These are phyloP conservation scores for Paecilomyces formosus DNA, from an alignment of 2,329 filamentous ascomycete species.

Conservation along the genomic window DNA sequence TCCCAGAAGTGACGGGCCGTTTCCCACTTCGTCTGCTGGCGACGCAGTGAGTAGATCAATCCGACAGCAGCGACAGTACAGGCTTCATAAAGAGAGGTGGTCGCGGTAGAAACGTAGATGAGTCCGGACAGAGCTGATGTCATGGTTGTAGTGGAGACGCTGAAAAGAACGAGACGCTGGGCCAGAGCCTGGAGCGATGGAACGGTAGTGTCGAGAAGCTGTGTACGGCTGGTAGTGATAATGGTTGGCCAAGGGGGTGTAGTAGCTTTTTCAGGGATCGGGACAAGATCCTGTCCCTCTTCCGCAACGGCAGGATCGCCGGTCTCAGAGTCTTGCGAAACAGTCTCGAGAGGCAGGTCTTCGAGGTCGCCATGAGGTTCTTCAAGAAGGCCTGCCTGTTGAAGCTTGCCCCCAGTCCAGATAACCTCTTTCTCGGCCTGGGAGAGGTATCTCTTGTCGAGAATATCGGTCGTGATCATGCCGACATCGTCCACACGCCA, in stretches of 20 bases:
- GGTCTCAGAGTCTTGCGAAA: slow-evolving; percentile 1
- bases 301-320: slow-evolving; percentile 9
- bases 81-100: slow-evolving; percentile 49
- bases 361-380: slow-evolving; percentile 2
- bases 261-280: background rate
- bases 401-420: slow-evolving; percentile 70
- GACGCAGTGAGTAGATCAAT: slow-evolving; percentile 48
- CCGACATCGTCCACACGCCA: slow-evolving; percentile 90
- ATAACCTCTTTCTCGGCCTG: slow-evolving; percentile 74
- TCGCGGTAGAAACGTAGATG: slow-evolving; percentile 45
- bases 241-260: slow-evolving; percentile 60
- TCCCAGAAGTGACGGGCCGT: slow-evolving; percentile 46
- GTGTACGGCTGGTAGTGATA: slow-evolving; percentile 63
- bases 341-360: slow-evolving; percentile 3
- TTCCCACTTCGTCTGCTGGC: slow-evolving; percentile 55
- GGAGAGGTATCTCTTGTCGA: slow-evolving; percentile 68
- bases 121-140: slow-evolving; percentile 50
- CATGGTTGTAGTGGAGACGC: slow-evolving; percentile 63
- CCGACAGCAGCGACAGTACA: slow-evolving; percentile 54
- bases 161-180: slow-evolving; percentile 67
- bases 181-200: slow-evolving; percentile 65
- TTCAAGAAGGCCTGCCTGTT: slow-evolving; percentile 52
- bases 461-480: slow-evolving; percentile 71
- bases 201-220: slow-evolving; percentile 59
- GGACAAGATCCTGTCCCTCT: background rate